Base-by-base conservation (phyloP, 176 grass and related monocot genomes). In the Oryza punctata region DNA sequence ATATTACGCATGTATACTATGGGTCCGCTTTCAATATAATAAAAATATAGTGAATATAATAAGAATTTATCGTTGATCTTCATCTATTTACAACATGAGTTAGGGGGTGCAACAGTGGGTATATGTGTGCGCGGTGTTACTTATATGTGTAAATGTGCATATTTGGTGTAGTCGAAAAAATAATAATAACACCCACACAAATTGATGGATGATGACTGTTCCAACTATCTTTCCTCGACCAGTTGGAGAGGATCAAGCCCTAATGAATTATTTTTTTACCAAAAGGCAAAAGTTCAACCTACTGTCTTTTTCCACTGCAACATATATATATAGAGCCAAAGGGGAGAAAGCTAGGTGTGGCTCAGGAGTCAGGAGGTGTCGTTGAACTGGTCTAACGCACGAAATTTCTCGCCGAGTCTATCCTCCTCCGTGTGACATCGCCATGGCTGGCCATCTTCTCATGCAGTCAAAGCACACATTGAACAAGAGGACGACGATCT, bases 391-490 rank as follows among this genome's bases (percentile, higher is more conserved):
- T 77, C 79, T 27, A 35, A 32, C 49, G 21, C 49, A 76, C 72
- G 72, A 82, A 87, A 71, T 77, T 87, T 87, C 85, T 82, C 85
- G 2, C 45, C 85, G 30, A 70, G 49, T 33, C 50, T 77, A 65
- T 87, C 78, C 50, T 32, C 6, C 26, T 46, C 49, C 50, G 60
- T 23, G 60, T 16, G 46, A 24, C 70, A 44, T 12, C 24, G 27
- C 71, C 72, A 52, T 52, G 16, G 72, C 72, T 54, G 16, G 50
- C 18, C 18, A 19, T 44, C 57, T 38, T 50, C 37, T 6, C 38
- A 3, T 33, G 27, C 50, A 82, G 72, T 87, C 72, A 82, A 87
- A 69, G 49, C 10, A 70, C 35, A 15, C 66, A 26, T 3, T 12
- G 28, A 28, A 10, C 28, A 68, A 0, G 18, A 67, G 29, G 29